phyloP scores from a whole-genome alignment of 2,329 filamentous ascomycete species.

The Penicillium sp. region DNA sequence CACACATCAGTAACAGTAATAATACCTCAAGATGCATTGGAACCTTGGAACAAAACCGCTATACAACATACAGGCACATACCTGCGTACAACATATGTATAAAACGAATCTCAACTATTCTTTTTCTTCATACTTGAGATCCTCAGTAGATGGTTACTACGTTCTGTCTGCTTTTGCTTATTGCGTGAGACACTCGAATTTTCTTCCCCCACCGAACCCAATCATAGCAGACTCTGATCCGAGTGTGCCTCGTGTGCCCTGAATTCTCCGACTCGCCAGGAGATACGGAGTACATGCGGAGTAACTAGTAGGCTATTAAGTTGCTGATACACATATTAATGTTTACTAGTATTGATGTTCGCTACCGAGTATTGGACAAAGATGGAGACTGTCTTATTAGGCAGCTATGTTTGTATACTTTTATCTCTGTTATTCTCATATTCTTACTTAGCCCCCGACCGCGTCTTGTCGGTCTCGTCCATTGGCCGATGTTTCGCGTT shows the following conservation, averaged over 20 bases:
- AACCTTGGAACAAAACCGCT: conserved; percentile 8
- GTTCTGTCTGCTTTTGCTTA: neutral
- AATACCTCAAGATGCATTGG: conserved; percentile 14
- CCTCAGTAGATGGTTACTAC: neutral
- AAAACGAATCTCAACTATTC: neutral
- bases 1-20: conserved; percentile 16
- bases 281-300: too few relatives aligned
- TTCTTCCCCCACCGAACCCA: conserved; percentile 1
- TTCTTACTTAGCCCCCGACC: too few relatives aligned
- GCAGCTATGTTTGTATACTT: neutral
- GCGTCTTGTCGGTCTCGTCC: neutral
- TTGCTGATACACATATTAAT: too few relatives aligned
- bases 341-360: too few relatives aligned
- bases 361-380: too few relatives aligned
- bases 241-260: conserved; percentile 5
- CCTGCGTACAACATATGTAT: neutral
- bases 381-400: neutral
- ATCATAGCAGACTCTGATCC: conserved; percentile 5
- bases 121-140: too few relatives aligned
- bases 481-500: conserved; percentile 2
- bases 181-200: neutral
- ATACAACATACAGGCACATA: neutral
- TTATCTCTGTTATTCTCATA: too few relatives aligned
- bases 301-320: too few relatives aligned
- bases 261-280: conserved; percentile 1